Conservation (phyloP, 1,284 basidiomycete genomes). For the Sporisorium sorghi region DNA sequence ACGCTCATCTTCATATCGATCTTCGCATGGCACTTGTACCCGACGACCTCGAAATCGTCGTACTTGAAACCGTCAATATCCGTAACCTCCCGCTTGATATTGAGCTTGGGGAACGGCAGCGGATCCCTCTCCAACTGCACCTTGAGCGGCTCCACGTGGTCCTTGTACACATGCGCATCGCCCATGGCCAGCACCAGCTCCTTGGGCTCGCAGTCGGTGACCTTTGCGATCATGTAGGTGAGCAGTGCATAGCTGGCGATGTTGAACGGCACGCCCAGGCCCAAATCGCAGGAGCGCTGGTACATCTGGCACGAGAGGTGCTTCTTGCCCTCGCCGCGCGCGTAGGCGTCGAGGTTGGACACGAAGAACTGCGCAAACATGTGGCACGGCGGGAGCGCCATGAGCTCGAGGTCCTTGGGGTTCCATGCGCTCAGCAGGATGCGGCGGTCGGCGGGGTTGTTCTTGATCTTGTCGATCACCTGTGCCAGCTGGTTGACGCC, state of each 20-base stretch:
- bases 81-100: conserved; percentile 75
- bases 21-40: conserved; percentile 84
- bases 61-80: conserved; percentile 84
- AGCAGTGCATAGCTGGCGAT: conserved; percentile 97
- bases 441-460: conserved; percentile 92
- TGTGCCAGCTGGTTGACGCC: conserved; percentile 93
- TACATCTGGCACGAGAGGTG: conserved; percentile 91
- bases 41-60: conserved; percentile 85
- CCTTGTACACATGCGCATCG: conserved; percentile 94
- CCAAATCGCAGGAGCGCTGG: conserved; percentile 95
- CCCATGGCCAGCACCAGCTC: conserved; percentile 92
- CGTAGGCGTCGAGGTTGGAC: conserved; percentile 70
- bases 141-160: conserved; percentile 88
- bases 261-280: conserved; percentile 93
- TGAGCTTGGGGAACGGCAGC: conserved; percentile 83
- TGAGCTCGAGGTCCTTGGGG: conserved; percentile 87
- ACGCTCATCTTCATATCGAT: conserved; percentile 99
- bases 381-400: conserved; percentile 98
- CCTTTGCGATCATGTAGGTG: conserved; percentile 93
- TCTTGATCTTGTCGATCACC: conserved; percentile 89
- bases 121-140: conserved; percentile 84
- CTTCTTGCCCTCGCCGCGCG: conserved; percentile 53
- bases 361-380: conserved; percentile 99
- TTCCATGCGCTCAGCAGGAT: conserved; percentile 98
- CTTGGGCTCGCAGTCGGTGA: conserved; percentile 86